Percentiles rank a stretch among this genome's conserved stretches.
Evolutionary conservation across 1,284 basidiomycete genomes (phyloP).

Genomic region (Cutaneotrichosporon cavernicola): DNA sequence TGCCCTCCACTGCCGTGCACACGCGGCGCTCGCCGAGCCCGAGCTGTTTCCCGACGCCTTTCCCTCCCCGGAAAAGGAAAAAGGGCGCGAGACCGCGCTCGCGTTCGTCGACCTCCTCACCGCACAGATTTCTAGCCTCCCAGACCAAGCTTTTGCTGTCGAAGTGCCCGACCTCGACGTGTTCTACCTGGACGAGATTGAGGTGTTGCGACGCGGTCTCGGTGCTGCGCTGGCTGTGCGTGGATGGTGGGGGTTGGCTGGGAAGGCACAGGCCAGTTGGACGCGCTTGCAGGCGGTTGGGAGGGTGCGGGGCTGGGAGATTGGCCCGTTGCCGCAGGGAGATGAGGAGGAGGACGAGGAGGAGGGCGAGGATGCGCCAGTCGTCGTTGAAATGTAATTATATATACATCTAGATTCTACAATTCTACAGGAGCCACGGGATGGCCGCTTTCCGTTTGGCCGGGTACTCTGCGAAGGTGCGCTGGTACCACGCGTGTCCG

Average conservation of each 20-base stretch:
- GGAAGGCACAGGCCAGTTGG: constrained; percentile 17
- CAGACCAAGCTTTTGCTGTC: constrained; percentile 46
- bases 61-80: background rate
- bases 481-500: constrained; percentile 77
- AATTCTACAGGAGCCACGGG: constrained; percentile 48
- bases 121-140: constrained; percentile 46
- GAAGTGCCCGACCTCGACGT: constrained; percentile 54
- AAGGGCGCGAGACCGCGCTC: constrained; percentile 11
- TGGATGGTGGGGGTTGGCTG: constrained; percentile 16
- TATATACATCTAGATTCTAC: background rate
- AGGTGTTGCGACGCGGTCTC: constrained; percentile 37
- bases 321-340: constrained; percentile 27
- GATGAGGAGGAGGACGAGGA: constrained; percentile 42
- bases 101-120: constrained; percentile 42
- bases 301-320: constrained; percentile 35
- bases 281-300: constrained; percentile 20
- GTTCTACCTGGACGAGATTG: constrained; percentile 48
- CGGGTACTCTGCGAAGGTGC: constrained; percentile 68
- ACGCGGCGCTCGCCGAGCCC: constrained; percentile 26
- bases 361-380: constrained; percentile 53
- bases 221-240: constrained; percentile 17
- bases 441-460: constrained; percentile 64
- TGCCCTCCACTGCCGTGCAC: constrained; percentile 44
- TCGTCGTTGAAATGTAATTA: constrained; percentile 45
- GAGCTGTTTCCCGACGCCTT: constrained; percentile 2